Percentiles rank a stretch among this genome's conserved stretches.
These are phyloP conservation scores for Rhizomucor miehei DNA, from an alignment of 371 early-diverging fungal genomes.

Conservation along the genomic window DNA sequence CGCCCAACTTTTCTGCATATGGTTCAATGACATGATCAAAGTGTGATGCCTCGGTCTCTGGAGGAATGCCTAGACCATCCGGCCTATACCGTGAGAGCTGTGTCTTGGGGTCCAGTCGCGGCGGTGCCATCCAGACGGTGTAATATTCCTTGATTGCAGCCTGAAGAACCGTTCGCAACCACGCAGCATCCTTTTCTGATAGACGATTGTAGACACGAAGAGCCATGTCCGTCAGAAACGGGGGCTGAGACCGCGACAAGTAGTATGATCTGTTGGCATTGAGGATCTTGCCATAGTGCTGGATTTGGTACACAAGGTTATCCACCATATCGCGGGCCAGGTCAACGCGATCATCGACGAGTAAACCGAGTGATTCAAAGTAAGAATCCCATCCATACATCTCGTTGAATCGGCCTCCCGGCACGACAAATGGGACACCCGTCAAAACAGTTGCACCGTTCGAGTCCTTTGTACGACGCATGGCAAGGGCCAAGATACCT, in stretches of 20 bases:
- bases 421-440: constrained; percentile 90
- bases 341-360: constrained; percentile 75
- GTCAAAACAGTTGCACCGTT: constrained; percentile 24
- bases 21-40: constrained; percentile 85
- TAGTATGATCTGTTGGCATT: constrained; percentile 96
- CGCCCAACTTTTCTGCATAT: constrained; percentile 63
- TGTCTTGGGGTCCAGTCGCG: constrained; percentile 67
- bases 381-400: constrained; percentile 97
- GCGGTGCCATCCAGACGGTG: constrained; percentile 81
- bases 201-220: constrained; percentile 62
- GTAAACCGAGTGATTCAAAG: constrained; percentile 83
- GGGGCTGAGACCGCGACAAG: constrained; percentile 91
- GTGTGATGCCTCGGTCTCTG: constrained; percentile 91
- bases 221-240: constrained; percentile 93
- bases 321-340: constrained; percentile 90
- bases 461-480: constrained; percentile 52
- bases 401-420: constrained; percentile 96
- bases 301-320: constrained; percentile 90
- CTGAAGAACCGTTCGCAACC: constrained; percentile 66
- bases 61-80: constrained; percentile 89
- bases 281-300: constrained; percentile 92
- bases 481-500: constrained; percentile 85
- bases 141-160: constrained; percentile 88
- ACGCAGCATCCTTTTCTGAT: constrained; percentile 46
- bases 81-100: constrained; percentile 80